Evolutionary conservation across 495 filamentous ascomycete species (phyloP).

Genomic region (Penicillium angulare): DNA sequence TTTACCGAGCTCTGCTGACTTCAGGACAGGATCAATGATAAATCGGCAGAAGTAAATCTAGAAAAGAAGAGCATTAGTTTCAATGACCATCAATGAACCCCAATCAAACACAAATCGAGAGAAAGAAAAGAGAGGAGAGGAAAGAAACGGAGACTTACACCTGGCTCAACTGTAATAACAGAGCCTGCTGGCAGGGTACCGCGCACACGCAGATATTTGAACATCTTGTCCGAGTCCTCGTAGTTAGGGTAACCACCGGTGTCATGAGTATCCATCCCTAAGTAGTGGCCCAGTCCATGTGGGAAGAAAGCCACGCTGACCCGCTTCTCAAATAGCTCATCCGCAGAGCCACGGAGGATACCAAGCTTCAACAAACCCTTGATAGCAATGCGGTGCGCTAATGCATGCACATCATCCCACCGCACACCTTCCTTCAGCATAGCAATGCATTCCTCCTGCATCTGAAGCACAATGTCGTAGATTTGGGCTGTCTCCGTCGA

Average conservation of each 20-base stretch:
- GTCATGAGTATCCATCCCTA: slow-evolving; percentile 95
- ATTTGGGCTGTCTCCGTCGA: slow-evolving; percentile 67
- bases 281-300: slow-evolving; percentile 86
- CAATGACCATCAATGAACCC: no score
- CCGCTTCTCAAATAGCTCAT: slow-evolving; percentile 70
- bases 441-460: slow-evolving; percentile 76
- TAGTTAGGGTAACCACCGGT: slow-evolving; percentile 87
- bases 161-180: slow-evolving; percentile 89
- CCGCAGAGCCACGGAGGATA: slow-evolving; percentile 63
- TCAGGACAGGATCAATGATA: slow-evolving; percentile 81
- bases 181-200: slow-evolving; percentile 70
- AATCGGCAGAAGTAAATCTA: slow-evolving; percentile 92
- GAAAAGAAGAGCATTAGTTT: no score
- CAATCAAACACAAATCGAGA: no score
- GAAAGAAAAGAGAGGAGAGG: not conserved
- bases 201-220: slow-evolving; percentile 80
- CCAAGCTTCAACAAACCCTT: slow-evolving; percentile 73
- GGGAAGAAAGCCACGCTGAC: slow-evolving; percentile 88
- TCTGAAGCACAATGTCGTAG: slow-evolving; percentile 82
- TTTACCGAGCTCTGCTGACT: slow-evolving; percentile 63
- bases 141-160: slow-evolving; percentile 46
- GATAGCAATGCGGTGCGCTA: slow-evolving; percentile 79
- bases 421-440: slow-evolving; percentile 69
- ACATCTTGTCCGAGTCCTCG: slow-evolving; percentile 78
- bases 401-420: slow-evolving; percentile 84